Evolutionary conservation across 2,329 filamentous ascomycete genomes (phyloP).

Genomic region (Botrytis elliptica): DNA sequence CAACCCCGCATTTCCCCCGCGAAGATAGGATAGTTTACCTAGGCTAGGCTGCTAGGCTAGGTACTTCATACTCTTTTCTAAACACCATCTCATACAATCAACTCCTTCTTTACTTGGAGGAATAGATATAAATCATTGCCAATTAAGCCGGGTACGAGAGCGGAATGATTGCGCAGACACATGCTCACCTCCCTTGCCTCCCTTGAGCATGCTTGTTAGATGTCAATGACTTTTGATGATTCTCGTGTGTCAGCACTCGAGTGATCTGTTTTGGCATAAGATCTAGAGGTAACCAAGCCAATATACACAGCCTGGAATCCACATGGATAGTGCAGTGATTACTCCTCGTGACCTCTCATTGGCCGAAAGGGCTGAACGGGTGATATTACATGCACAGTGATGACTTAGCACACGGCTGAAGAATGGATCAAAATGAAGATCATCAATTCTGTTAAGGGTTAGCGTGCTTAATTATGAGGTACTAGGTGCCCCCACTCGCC

Average conservation of each 20-base stretch:
- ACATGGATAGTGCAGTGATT: not conserved
- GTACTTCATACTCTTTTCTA: not conserved
- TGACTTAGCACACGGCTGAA: not conserved
- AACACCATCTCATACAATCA: not conserved
- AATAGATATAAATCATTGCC: too few species aligned
- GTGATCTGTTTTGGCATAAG: not conserved
- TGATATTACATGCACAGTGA: not conserved
- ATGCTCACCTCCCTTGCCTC: not conserved
- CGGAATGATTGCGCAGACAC: not conserved
- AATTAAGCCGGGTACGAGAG: not conserved
- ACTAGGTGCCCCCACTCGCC: not conserved
- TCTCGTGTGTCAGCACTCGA: not conserved
- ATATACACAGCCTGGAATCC: not conserved
- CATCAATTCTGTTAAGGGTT: not conserved
- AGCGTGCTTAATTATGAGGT: not conserved
- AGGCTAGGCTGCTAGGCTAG: too few species aligned
- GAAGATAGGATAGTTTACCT: too few species aligned
- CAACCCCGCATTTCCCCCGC: not conserved
- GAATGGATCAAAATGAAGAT: not conserved
- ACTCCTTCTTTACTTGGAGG: not conserved
- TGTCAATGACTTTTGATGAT: not conserved
- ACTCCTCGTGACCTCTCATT: not conserved
- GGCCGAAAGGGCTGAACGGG: not conserved
- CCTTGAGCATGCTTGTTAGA: not conserved
- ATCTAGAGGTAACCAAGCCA: not conserved